These are phyloP conservation scores for Solanum medicagineum DNA, from an alignment of 257 asterid species.

Conservation along the genomic window DNA sequence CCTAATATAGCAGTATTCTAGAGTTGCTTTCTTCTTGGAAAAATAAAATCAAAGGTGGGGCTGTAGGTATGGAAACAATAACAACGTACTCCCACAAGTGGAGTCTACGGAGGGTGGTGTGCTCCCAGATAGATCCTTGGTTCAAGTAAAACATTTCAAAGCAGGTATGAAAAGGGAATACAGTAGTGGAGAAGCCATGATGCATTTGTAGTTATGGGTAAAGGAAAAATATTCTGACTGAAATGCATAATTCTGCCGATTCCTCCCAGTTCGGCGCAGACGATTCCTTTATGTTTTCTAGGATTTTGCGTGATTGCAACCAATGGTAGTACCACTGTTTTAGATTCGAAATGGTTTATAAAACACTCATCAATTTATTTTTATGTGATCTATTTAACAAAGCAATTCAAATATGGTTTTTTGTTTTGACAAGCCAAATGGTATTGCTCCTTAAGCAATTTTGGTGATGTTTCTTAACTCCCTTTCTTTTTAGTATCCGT, in stretches of 20 bases:
- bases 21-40: neutral
- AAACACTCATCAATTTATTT: neutral
- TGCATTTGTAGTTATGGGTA: neutral
- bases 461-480: neutral
- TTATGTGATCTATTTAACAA: neutral
- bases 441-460: neutral
- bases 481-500: neutral
- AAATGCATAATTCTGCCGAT: neutral
- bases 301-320: neutral
- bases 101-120: neutral
- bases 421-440: neutral
- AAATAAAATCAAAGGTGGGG: neutral
- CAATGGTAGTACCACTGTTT: neutral
- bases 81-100: neutral
- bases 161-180: neutral
- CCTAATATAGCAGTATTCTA: neutral
- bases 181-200: neutral
- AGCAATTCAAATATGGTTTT: neutral
- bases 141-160: neutral
- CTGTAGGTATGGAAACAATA: neutral
- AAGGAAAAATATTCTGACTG: neutral
- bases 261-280: neutral
- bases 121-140: neutral
- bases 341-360: neutral
- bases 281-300: neutral